Evolutionary conservation across 371 early-diverging fungal genomes (phyloP).

Genomic region (Mortierella sp.): DNA sequence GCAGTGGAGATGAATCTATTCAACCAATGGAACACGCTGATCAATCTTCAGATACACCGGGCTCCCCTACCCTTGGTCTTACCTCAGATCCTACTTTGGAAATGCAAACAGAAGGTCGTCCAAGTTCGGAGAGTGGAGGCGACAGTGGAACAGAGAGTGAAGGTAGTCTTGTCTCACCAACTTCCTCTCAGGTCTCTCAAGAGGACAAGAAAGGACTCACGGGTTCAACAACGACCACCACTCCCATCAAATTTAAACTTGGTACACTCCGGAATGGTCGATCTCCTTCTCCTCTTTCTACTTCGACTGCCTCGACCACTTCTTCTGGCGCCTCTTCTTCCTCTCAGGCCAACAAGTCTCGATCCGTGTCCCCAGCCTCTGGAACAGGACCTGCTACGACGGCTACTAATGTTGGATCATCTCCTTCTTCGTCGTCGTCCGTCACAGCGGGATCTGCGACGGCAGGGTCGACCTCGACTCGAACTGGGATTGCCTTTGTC

Average conservation of each 20-base stretch:
- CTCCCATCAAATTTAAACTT: conserved; percentile 45
- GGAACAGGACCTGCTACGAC: background rate
- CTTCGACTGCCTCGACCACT: background rate
- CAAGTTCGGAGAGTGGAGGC: no score
- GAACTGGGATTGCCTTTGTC: conserved; percentile 46
- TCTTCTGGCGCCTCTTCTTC: background rate
- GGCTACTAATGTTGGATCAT: no score
- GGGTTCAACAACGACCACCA: background rate
- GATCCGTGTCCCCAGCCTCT: conserved; percentile 30
- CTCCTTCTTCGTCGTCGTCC: conserved; percentile 8
- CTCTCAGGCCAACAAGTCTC: conserved; percentile 9
- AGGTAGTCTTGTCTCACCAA: conserved; percentile 2
- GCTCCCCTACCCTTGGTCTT: no score
- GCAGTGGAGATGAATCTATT: no score
- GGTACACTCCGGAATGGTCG: conserved; percentile 45
- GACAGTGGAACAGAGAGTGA: background rate
- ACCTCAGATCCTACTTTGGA: no score
- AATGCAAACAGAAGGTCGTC: no score
- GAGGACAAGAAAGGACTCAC: no score
- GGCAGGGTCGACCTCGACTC: conserved; percentile 1
- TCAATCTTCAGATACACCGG: background rate
- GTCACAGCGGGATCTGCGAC: background rate
- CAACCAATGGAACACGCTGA: background rate
- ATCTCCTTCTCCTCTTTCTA: conserved; percentile 38
- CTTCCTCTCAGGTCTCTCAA: background rate